Conservation (phyloP, 805 yeast genomes). For the Lachancea meyersii region DNA sequence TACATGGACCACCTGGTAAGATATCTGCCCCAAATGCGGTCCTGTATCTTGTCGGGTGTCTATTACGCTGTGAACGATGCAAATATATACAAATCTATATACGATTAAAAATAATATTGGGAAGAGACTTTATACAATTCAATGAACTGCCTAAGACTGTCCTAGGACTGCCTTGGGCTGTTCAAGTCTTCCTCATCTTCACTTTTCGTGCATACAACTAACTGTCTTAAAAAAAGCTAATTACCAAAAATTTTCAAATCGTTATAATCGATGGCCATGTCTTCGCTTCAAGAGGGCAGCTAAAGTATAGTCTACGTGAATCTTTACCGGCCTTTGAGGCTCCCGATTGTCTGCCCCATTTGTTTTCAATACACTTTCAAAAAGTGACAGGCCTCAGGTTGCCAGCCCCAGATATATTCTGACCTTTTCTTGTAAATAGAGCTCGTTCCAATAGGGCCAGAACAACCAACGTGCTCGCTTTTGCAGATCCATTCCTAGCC, state of each 20-base stretch:
- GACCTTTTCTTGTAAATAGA: background rate
- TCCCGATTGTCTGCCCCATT: background rate
- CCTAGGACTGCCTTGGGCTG: too few relatives aligned
- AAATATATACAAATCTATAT: slow-evolving; percentile 19
- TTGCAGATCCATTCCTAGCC: background rate
- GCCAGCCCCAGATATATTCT: background rate
- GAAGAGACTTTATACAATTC: too few relatives aligned
- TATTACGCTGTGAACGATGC: slow-evolving; percentile 30
- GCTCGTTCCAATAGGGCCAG: background rate
- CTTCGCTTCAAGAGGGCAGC: background rate
- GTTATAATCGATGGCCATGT: background rate
- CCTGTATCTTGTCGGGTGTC: slow-evolving; percentile 38
- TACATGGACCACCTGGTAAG: slow-evolving; percentile 35
- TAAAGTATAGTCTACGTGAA: background rate
- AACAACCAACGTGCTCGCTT: background rate
- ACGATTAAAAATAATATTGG: slow-evolving; percentile 16
- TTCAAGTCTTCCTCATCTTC: background rate
- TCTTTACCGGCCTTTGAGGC: background rate
- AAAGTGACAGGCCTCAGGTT: background rate
- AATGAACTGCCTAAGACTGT: too few relatives aligned
- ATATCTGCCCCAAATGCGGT: slow-evolving; percentile 32
- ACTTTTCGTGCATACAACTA: background rate
- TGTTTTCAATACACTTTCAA: background rate
- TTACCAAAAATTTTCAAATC: background rate
- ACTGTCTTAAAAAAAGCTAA: background rate